These are phyloP conservation scores for Rubia balearica DNA, from an alignment of 305 asterid species.

Conservation along the genomic window DNA sequence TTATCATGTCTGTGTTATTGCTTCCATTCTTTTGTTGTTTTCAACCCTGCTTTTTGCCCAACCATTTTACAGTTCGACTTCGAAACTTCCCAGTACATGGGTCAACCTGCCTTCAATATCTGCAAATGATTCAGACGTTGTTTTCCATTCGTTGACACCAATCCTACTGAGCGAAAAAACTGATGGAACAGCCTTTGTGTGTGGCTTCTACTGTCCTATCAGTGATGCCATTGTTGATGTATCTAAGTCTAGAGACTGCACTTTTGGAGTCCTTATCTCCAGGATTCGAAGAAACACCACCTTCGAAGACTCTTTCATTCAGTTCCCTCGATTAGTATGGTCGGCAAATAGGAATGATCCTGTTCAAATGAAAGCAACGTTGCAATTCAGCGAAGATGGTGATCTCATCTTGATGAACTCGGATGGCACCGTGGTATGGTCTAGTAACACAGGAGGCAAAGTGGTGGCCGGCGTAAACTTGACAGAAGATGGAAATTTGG, in stretches of 20 bases:
- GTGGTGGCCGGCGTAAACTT: too few species aligned
- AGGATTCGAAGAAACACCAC: neutral
- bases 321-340: neutral
- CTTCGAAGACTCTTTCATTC: conserved; percentile 11
- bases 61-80: neutral
- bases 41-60: conserved; percentile 17
- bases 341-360: too few species aligned
- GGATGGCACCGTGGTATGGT: too few species aligned
- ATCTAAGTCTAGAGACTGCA: neutral
- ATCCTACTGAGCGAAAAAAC: neutral
- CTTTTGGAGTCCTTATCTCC: neutral
- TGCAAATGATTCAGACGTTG: neutral
- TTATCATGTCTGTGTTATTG: neutral
- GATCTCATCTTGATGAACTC: conserved; percentile 7
- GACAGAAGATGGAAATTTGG: too few species aligned
- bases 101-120: neutral
- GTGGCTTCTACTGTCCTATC: neutral
- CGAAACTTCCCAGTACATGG: conserved; percentile 8
- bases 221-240: neutral
- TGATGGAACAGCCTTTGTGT: neutral
- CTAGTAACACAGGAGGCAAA: too few species aligned
- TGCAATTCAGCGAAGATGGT: conserved; percentile 10
- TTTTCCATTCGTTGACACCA: neutral
- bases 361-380: neutral
- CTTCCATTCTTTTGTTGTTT: neutral